A percentile compares a stretch with the other conserved stretches of the same genome.
phyloP scores from a whole-genome alignment of 1,139 yeast genomes.

The Scheffersomyces quercinus region DNA sequence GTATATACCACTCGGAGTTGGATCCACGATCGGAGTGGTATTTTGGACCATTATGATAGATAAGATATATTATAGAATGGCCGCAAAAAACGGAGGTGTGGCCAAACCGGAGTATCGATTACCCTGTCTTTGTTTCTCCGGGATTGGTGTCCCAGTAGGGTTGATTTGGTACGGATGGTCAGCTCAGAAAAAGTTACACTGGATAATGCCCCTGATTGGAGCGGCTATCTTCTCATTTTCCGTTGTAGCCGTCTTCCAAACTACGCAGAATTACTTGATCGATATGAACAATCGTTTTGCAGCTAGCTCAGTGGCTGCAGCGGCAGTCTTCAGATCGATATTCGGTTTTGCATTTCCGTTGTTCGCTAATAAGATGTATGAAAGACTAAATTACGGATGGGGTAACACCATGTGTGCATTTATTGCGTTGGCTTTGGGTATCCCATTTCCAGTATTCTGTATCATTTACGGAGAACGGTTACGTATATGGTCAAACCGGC shows the following conservation, averaged over 20 bases:
- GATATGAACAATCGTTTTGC: constrained; percentile 68
- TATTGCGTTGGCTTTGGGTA: constrained; percentile 54
- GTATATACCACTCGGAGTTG: constrained; percentile 57
- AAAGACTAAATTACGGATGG: constrained; percentile 59
- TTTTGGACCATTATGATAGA: constrained; percentile 48
- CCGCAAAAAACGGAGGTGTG: constrained; percentile 47
- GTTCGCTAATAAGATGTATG: constrained; percentile 47
- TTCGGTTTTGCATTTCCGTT: constrained; percentile 60
- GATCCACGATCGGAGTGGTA: constrained; percentile 46
- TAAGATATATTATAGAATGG: constrained; percentile 31
- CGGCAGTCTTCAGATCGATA: constrained; percentile 58
- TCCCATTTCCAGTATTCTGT: constrained; percentile 64
- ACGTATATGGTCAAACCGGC: constrained; percentile 56
- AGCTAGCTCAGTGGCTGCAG: constrained; percentile 62
- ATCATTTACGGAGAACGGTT: constrained; percentile 55
- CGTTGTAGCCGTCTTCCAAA: constrained; percentile 57
- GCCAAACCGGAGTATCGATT: constrained; percentile 57
- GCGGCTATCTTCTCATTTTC: constrained; percentile 57
- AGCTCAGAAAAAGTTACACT: constrained; percentile 47
- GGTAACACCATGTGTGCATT: constrained; percentile 63
- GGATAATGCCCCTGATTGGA: constrained; percentile 63
- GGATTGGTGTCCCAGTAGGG: constrained; percentile 51
- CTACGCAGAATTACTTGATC: constrained; percentile 60
- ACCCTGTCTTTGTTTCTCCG: constrained; percentile 45
- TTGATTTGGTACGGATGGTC: constrained; percentile 68